These are phyloP conservation scores for Globisporangium solare DNA, from an alignment of 352 stramenopile species.

Conservation along the genomic window DNA sequence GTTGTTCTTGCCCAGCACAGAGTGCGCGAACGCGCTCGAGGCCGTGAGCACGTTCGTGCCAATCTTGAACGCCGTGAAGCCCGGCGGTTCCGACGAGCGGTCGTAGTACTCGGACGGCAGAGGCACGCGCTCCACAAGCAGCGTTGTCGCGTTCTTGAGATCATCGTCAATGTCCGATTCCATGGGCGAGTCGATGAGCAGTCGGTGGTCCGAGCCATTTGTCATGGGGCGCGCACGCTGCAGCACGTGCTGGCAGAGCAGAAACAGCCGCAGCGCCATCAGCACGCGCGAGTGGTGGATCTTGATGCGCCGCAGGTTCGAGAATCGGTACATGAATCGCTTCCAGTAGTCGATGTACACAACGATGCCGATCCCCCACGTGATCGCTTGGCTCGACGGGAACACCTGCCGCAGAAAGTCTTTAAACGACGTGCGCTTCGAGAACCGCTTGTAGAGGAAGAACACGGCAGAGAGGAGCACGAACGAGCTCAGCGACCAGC, in stretches of 20 bases:
- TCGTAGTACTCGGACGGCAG: conserved; percentile 83
- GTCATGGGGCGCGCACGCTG: conserved; percentile 67
- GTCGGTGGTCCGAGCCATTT: conserved; percentile 64
- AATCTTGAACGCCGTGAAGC: conserved; percentile 81
- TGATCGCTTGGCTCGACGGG: conserved; percentile 57
- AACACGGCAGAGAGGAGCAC: conserved; percentile 42
- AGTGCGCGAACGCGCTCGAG: conserved; percentile 75
- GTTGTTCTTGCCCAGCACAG: conserved; percentile 56
- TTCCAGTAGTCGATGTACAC: conserved; percentile 72
- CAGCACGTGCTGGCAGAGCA: conserved; percentile 81
- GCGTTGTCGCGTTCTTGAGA: conserved; percentile 75
- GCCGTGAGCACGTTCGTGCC: conserved; percentile 74
- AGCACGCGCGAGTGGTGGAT: conserved; percentile 79
- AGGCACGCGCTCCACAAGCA: conserved; percentile 77
- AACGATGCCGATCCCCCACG: conserved; percentile 49
- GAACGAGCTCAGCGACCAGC: conserved; percentile 78
- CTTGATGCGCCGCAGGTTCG: conserved; percentile 80
- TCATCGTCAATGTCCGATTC: conserved; percentile 87
- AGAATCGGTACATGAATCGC: conserved; percentile 75
- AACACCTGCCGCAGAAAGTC: conserved; percentile 64
- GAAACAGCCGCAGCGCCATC: conserved; percentile 78
- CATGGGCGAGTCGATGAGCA: conserved; percentile 82
- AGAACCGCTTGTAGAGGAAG: conserved; percentile 72
- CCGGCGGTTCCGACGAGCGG: conserved; percentile 69
- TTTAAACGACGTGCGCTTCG: conserved; percentile 58